Percentiles rank a stretch among this genome's conserved stretches.
Evolutionary conservation across 441 rosid genomes (phyloP).

Genomic region (Bruguiera hainesii): DNA sequence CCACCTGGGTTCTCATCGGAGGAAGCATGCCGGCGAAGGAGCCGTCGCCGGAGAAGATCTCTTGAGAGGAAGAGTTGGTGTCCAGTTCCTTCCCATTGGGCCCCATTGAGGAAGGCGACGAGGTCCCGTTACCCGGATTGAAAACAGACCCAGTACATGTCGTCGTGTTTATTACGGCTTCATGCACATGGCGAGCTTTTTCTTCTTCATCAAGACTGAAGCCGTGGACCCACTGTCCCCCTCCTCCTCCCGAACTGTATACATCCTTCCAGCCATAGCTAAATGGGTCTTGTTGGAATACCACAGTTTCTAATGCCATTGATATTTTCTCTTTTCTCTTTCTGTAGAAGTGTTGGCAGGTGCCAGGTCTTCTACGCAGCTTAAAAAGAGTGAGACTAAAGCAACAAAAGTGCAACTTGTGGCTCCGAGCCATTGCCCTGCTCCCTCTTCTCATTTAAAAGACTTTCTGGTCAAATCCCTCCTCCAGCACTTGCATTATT

Average conservation of each 20-base stretch:
- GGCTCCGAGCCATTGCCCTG: background rate
- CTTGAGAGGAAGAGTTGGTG: conserved; percentile 21
- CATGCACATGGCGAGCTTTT: background rate
- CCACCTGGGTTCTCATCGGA: conserved; percentile 7
- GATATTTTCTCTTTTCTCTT: background rate
- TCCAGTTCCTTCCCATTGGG: conserved; percentile 5
- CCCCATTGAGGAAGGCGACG: conserved; percentile 11
- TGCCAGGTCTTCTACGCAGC: no score
- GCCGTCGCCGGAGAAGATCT: conserved; percentile 9
- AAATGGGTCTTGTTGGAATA: conserved; percentile 33
- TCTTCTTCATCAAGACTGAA: conserved; percentile 2
- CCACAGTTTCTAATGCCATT: conserved; percentile 41
- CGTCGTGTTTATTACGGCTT: background rate
- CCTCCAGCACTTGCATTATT: conserved; percentile 1
- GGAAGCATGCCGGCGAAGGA: conserved; percentile 9
- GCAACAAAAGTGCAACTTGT: background rate
- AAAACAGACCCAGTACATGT: conserved; percentile 13
- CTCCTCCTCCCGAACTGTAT: conserved; percentile 4
- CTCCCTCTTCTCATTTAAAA: background rate
- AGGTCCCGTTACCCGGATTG: conserved; percentile 1
- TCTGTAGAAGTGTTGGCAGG: background rate
- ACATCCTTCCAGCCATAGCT: conserved; percentile 22
- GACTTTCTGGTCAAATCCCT: background rate
- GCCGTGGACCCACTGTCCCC: no score
- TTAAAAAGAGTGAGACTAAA: no score